Evolutionary conservation across 2,329 filamentous ascomycete species (phyloP).

Genomic region (Talaromyces sp.): DNA sequence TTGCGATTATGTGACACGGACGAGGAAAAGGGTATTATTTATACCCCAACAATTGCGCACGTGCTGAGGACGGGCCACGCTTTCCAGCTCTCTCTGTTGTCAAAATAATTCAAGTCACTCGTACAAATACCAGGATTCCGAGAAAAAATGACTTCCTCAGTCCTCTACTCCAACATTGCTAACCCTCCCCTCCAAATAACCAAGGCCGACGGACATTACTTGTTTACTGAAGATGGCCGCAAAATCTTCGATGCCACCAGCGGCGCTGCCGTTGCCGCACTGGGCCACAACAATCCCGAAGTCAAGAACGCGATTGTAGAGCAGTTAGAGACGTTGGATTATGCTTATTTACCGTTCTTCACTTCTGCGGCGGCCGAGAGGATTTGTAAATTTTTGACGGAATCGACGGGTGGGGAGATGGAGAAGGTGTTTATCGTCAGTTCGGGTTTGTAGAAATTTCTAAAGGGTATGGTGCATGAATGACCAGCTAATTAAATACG

Average conservation of each 20-base stretch:
- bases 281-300: constrained; percentile 63
- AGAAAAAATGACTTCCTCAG: neutral
- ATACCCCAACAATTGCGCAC: neutral
- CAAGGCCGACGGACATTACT: neutral
- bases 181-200: neutral
- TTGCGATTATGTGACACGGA: neutral
- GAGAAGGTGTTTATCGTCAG: constrained; percentile 53
- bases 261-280: constrained; percentile 67
- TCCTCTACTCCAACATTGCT: neutral
- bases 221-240: constrained; percentile 39
- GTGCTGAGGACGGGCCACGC: too few relatives aligned
- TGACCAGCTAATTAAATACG: neutral
- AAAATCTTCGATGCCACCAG: constrained; percentile 66
- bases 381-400: constrained; percentile 46
- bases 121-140: too few relatives aligned
- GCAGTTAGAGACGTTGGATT: constrained; percentile 57
- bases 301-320: constrained; percentile 58
- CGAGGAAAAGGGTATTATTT: neutral
- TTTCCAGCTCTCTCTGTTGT: too few relatives aligned
- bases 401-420: constrained; percentile 52
- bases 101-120: too few relatives aligned
- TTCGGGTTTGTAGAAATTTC: constrained; percentile 45
- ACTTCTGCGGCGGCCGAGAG: constrained; percentile 51
- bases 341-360: constrained; percentile 50
- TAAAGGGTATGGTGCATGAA: neutral